Percentiles rank a stretch among this genome's conserved stretches.
These are phyloP conservation scores for Cochliopodium minus DNA, from an alignment of 208 protist species.

Conservation along the genomic window DNA sequence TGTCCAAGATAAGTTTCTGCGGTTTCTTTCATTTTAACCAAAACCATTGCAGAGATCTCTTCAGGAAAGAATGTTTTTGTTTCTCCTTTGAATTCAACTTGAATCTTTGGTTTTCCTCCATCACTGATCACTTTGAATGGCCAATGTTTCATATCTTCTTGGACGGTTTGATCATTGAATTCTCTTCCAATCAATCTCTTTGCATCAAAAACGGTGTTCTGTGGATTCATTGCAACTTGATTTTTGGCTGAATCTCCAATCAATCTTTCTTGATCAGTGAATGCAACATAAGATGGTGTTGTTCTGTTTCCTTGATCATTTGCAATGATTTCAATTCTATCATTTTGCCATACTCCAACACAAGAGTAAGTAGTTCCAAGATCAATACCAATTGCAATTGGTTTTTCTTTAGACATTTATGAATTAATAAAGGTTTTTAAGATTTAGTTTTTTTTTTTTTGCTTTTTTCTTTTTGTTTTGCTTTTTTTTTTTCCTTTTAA, in stretches of 20 bases:
- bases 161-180: conserved; percentile 43
- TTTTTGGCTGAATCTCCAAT: conserved; percentile 70
- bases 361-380: conserved; percentile 60
- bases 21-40: conserved; percentile 76
- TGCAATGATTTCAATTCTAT: conserved; percentile 63
- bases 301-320: conserved; percentile 80
- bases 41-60: conserved; percentile 74
- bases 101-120: conserved; percentile 38
- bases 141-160: conserved; percentile 54
- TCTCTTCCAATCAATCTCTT: conserved; percentile 59
- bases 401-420: too few relatives aligned
- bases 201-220: conserved; percentile 55
- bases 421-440: too few relatives aligned
- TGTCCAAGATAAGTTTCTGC: conserved; percentile 80
- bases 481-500: too few relatives aligned
- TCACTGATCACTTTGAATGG: conserved; percentile 53
- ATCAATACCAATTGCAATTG: conserved; percentile 48
- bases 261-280: conserved; percentile 56
- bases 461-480: too few relatives aligned
- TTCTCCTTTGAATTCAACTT: conserved; percentile 27
- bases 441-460: too few relatives aligned
- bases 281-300: conserved; percentile 79
- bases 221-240: conserved; percentile 48
- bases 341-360: conserved; percentile 59
- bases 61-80: conserved; percentile 61